Conservation (phyloP, 2,329 filamentous ascomycete species). For the Remersonia thermophila region DNA sequence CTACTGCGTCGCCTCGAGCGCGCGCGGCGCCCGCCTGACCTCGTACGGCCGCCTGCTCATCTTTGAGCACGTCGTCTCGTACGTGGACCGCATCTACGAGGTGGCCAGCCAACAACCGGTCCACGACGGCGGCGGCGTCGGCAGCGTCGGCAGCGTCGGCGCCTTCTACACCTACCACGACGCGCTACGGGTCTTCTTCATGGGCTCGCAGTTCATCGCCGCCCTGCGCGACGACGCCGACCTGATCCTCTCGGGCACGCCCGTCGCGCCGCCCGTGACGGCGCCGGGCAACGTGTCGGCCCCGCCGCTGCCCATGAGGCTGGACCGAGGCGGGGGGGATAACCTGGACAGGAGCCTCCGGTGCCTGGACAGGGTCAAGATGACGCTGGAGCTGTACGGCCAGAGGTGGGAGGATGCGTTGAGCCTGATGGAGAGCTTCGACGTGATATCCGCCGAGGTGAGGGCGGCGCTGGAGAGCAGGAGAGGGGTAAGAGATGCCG, state of each 20-base stretch:
- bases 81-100: constrained; percentile 60
- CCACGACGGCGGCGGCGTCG: no score
- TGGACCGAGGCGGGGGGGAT: constrained; percentile 25
- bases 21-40: constrained; percentile 57
- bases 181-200: constrained; percentile 70
- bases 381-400: constrained; percentile 44
- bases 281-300: constrained; percentile 38
- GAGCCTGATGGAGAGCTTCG: constrained; percentile 41
- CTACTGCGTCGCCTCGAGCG: constrained; percentile 74
- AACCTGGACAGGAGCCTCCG: constrained; percentile 44
- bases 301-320: constrained; percentile 39
- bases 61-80: constrained; percentile 78
- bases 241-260: constrained; percentile 38
- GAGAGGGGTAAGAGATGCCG: constrained; percentile 23
- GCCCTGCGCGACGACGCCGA: constrained; percentile 48
- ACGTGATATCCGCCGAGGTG: constrained; percentile 34
- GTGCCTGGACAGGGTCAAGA: constrained; percentile 41
- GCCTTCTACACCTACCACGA: constrained; percentile 79
- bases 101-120: constrained; percentile 35
- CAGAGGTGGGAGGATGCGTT: constrained; percentile 47
- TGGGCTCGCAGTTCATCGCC: constrained; percentile 51
- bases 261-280: constrained; percentile 32
- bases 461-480: constrained; percentile 31
- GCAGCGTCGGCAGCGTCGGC: no score
- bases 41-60: constrained; percentile 69